A percentile compares a stretch with the other conserved stretches of the same genome.
Evolutionary conservation across 2,329 filamentous ascomycete genomes (phyloP).

Genomic region (Helicocarpus griseus): DNA sequence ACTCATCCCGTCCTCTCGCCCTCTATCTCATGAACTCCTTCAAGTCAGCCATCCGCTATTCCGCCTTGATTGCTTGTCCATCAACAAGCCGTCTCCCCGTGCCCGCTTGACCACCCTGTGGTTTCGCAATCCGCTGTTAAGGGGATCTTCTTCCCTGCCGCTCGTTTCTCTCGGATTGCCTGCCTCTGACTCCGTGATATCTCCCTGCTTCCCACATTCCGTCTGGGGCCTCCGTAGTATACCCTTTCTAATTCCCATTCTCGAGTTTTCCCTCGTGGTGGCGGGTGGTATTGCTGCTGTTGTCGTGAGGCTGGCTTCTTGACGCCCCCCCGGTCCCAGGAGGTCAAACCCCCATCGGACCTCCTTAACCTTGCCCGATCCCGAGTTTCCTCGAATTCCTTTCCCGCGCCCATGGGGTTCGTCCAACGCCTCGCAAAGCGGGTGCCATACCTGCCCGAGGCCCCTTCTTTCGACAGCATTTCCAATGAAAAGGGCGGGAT

Average conservation of each 20-base stretch:
- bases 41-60: neutral
- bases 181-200: slow-evolving; percentile 17
- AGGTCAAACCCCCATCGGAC: neutral
- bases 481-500: slow-evolving; percentile 34
- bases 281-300: neutral
- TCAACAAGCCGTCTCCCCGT: neutral
- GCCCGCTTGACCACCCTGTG: neutral
- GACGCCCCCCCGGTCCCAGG: neutral
- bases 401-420: slow-evolving; percentile 39
- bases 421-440: slow-evolving; percentile 45
- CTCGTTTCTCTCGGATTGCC: slow-evolving; percentile 24
- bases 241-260: neutral
- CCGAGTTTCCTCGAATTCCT: neutral
- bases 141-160: slow-evolving; percentile 33
- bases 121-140: slow-evolving; percentile 20
- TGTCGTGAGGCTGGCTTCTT: neutral
- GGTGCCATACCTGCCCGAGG: slow-evolving; percentile 35
- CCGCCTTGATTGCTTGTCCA: neutral
- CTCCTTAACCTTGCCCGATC: neutral
- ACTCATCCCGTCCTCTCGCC: neutral
- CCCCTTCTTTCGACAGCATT: slow-evolving; percentile 37
- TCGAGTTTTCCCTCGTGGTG: neutral
- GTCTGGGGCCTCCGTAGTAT: neutral
- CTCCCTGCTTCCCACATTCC: slow-evolving; percentile 12
- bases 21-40: neutral